Evolutionary conservation across 2,329 filamentous ascomycete genomes (phyloP).

Genomic region (Penicillium sp.): DNA sequence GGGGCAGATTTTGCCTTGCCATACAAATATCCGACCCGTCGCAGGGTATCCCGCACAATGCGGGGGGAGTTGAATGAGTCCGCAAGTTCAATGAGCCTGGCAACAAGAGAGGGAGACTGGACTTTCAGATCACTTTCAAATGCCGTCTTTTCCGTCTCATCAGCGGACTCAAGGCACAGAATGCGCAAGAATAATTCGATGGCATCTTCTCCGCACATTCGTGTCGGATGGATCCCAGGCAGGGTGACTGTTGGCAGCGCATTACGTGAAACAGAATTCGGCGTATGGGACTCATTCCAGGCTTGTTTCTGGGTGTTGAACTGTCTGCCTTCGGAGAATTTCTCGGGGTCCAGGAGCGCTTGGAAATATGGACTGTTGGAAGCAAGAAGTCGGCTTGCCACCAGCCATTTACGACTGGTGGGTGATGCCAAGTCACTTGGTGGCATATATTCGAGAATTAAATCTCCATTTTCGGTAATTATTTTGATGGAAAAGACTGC

Average conservation of each 20-base stretch:
- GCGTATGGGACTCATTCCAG: background rate
- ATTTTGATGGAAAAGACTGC: constrained; percentile 13
- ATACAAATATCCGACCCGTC: constrained; percentile 29
- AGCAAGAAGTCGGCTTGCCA: constrained; percentile 35
- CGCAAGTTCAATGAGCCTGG: constrained; percentile 34
- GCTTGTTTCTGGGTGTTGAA: constrained; percentile 32
- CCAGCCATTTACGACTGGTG: constrained; percentile 31
- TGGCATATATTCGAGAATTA: constrained; percentile 37
- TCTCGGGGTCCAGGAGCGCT: constrained; percentile 42
- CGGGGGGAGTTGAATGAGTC: constrained; percentile 38
- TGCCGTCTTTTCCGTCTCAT: constrained; percentile 15
- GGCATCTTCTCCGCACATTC: constrained; percentile 31
- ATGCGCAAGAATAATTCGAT: constrained; percentile 37
- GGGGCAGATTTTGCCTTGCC: constrained; percentile 30
- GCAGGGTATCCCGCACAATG: constrained; percentile 25
- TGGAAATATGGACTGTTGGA: constrained; percentile 42
- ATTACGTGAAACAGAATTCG: background rate
- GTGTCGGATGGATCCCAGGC: constrained; percentile 27
- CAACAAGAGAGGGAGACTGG: constrained; percentile 33
- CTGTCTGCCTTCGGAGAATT: constrained; percentile 43
- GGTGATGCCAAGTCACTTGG: constrained; percentile 3
- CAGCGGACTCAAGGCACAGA: constrained; percentile 29
- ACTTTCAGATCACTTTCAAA: constrained; percentile 30
- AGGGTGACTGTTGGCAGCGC: constrained; percentile 31
- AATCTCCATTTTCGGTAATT: constrained; percentile 35